phyloP scores from a whole-genome alignment of 2,329 filamentous ascomycete species.

The Neocucurbitaria cava region DNA sequence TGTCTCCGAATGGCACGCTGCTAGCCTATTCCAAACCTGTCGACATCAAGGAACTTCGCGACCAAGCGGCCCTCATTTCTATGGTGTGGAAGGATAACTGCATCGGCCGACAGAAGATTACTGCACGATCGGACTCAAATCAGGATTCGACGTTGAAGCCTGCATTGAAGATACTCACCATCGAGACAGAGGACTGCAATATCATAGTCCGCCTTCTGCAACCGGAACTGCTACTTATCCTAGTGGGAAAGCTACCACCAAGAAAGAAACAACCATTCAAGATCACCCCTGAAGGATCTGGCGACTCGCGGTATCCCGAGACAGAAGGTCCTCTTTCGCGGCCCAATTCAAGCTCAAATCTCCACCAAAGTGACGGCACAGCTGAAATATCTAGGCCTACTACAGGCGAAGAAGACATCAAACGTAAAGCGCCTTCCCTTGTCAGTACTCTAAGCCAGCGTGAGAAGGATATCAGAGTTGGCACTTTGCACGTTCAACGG shows the following conservation, averaged over 20 bases:
- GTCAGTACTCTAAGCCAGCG: constrained; percentile 47
- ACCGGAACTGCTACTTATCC: constrained; percentile 54
- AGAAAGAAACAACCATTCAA: constrained; percentile 48
- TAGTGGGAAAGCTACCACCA: constrained; percentile 57
- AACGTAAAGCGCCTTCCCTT: constrained; percentile 39
- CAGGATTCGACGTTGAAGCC: constrained; percentile 19
- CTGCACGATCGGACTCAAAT: constrained; percentile 10
- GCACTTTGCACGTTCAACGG: constrained; percentile 56
- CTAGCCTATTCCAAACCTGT: constrained; percentile 57
- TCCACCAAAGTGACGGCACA: constrained; percentile 10
- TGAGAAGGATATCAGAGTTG: constrained; percentile 47
- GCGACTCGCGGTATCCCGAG: constrained; percentile 50
- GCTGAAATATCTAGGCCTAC: constrained; percentile 3
- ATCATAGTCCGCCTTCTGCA: constrained; percentile 56
- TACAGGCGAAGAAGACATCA: constrained; percentile 13
- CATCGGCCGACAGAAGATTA: constrained; percentile 22
- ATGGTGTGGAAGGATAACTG: constrained; percentile 58
- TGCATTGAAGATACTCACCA: constrained; percentile 53
- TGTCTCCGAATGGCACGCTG: constrained; percentile 60
- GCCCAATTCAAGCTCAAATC: constrained; percentile 11
- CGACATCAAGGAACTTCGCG: constrained; percentile 58
- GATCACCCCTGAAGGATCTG: constrained; percentile 53
- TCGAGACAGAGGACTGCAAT: constrained; percentile 55
- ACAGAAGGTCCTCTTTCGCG: constrained; percentile 9
- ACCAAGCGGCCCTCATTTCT: constrained; percentile 57